Percentiles rank a stretch among this genome's conserved stretches.
These are phyloP conservation scores for Pseudevernia furfuracea DNA, from an alignment of 495 filamentous ascomycete species.

Conservation along the genomic window DNA sequence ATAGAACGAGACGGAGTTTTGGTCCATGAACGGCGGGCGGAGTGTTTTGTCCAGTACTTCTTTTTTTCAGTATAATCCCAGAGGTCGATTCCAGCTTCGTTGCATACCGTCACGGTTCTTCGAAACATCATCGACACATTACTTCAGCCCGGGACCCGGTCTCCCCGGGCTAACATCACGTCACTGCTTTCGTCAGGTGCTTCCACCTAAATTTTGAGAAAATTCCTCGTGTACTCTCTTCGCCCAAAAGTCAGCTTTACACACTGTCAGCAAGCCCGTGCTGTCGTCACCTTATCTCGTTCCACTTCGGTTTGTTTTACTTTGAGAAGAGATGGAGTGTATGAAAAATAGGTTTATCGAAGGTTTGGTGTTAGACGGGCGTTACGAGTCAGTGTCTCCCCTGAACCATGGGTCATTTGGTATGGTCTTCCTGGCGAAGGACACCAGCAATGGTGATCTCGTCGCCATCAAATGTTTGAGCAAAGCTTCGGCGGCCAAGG, in stretches of 20 bases:
- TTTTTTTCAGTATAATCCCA: conserved; percentile 25
- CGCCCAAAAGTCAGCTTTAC: conserved; percentile 28
- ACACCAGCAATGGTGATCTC: conserved; percentile 60
- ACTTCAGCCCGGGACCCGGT: conserved; percentile 20
- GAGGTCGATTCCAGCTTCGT: conserved; percentile 6
- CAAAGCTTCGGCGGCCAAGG: conserved; percentile 55
- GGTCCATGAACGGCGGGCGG: conserved; percentile 29
- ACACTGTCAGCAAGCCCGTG: neutral
- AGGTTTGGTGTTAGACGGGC: conserved; percentile 69
- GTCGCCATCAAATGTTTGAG: conserved; percentile 94
- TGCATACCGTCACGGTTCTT: conserved; percentile 9
- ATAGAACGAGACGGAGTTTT: conserved; percentile 53
- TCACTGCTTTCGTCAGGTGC: conserved; percentile 3
- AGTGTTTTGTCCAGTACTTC: conserved; percentile 28
- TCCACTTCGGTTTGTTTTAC: conserved; percentile 1
- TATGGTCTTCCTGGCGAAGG: conserved; percentile 89
- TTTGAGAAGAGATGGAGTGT: conserved; percentile 59
- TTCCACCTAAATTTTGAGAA: conserved; percentile 16
- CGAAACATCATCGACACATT: conserved; percentile 18
- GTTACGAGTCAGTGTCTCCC: conserved; percentile 82
- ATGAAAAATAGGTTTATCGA: conserved; percentile 64
- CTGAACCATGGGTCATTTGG: conserved; percentile 98
- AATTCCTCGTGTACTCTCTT: conserved; percentile 31
- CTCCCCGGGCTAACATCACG: conserved; percentile 12
- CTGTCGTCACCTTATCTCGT: neutral